phyloP scores from a whole-genome alignment of 1,284 basidiomycete genomes.

The Apiotrichum mycotoxinovorans region DNA sequence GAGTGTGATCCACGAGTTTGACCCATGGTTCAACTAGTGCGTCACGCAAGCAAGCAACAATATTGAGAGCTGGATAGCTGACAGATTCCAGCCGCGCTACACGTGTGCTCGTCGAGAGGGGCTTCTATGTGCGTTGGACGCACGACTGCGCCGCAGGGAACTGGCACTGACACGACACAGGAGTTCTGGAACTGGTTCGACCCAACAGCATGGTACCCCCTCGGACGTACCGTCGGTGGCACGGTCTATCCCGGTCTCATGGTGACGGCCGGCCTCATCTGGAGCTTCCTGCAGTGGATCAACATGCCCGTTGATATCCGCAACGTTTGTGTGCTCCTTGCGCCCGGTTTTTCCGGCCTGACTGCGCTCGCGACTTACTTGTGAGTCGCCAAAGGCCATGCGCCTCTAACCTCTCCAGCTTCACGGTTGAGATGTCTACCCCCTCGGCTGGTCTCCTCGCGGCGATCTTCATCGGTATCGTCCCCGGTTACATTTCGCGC shows the following conservation, averaged over 20 bases:
- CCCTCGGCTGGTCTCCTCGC: constrained; percentile 91
- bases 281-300: constrained; percentile 79
- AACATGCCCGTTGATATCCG: constrained; percentile 96
- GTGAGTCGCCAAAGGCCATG: no score
- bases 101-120: constrained; percentile 76
- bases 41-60: background rate
- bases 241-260: constrained; percentile 98
- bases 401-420: constrained; percentile 57
- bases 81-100: constrained; percentile 92
- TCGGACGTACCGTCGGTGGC: constrained; percentile 95
- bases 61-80: no score
- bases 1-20: constrained; percentile 97
- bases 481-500: constrained; percentile 93
- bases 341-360: constrained; percentile 92
- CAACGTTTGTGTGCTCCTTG: constrained; percentile 94
- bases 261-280: constrained; percentile 96
- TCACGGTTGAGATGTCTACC: constrained; percentile 90
- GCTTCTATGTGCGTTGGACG: constrained; percentile 75
- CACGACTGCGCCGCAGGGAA: background rate
- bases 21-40: constrained; percentile 26
- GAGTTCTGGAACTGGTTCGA: constrained; percentile 99
- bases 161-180: constrained; percentile 50
- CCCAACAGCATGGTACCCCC: constrained; percentile 97
- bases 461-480: constrained; percentile 98
- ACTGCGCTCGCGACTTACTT: constrained; percentile 98